Conservation (phyloP, 805 yeast genomes). For the Cyberlindnera xishuangbannaensis region DNA sequence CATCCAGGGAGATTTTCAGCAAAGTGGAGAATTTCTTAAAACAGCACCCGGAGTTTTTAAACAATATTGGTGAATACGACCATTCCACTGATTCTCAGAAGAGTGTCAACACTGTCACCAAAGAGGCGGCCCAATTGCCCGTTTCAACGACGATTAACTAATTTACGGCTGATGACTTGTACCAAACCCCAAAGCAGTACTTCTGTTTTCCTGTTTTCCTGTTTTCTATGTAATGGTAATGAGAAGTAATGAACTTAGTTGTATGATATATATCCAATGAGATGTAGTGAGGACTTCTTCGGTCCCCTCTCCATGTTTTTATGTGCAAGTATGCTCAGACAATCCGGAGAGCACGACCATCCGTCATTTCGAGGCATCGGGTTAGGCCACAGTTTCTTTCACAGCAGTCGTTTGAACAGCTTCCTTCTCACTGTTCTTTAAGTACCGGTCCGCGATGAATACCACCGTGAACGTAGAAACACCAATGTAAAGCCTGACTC, state of each 20-base stretch:
- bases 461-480: constrained; percentile 26
- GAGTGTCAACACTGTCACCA: constrained; percentile 13
- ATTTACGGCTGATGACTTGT: too few relatives aligned
- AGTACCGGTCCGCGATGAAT: constrained; percentile 19
- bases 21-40: constrained; percentile 27
- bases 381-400: too few relatives aligned
- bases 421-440: constrained; percentile 17
- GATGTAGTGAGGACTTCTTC: too few relatives aligned
- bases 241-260: too few relatives aligned
- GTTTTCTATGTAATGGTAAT: constrained; percentile 3
- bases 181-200: too few relatives aligned
- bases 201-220: too few relatives aligned
- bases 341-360: too few relatives aligned
- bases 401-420: too few relatives aligned
- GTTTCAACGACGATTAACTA: constrained; percentile 10
- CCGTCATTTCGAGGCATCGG: too few relatives aligned
- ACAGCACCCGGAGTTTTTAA: constrained; percentile 20
- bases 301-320: too few relatives aligned
- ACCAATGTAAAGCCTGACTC: constrained; percentile 24
- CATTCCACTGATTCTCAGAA: constrained; percentile 6
- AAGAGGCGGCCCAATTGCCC: constrained; percentile 10
- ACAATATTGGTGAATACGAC: constrained; percentile 14
- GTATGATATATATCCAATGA: too few relatives aligned
- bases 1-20: constrained; percentile 36
- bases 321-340: too few relatives aligned